phyloP scores from a whole-genome alignment of 345 rosid genomes.

The Melaleuca alternifolia region DNA sequence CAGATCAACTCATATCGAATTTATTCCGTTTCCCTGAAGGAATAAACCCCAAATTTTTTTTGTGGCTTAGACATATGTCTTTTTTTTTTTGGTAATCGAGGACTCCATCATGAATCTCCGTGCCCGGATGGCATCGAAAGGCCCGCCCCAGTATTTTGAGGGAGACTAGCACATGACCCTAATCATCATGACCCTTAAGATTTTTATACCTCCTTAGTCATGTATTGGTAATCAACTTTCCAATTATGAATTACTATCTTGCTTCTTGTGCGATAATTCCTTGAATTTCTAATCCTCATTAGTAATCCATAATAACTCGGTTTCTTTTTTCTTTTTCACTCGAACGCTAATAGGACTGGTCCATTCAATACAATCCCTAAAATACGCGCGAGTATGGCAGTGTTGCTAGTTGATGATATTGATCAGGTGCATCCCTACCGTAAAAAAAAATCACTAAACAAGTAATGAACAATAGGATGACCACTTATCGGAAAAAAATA shows the following conservation, averaged over 20 bases:
- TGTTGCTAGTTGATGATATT: neutral
- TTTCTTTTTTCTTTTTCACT: no score
- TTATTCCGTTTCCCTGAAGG: neutral
- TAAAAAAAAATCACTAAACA: neutral
- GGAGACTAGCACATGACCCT: no score
- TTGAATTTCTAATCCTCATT: neutral
- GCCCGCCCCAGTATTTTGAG: no score
- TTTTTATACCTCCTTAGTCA: no score
- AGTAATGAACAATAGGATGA: neutral
- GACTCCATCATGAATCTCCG: no score
- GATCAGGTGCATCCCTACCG: neutral
- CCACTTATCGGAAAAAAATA: neutral
- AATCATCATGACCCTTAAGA: no score
- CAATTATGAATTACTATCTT: neutral
- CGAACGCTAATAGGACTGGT: neutral
- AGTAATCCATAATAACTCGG: neutral
- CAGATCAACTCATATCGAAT: neutral
- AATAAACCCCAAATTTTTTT: no score
- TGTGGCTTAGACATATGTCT: no score
- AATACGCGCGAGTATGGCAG: rapidly evolving
- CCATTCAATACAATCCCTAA: neutral
- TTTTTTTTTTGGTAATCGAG: no score
- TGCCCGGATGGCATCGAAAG: no score
- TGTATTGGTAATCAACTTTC: no score
- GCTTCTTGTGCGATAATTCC: neutral